Evolutionary conservation across 2,329 filamentous ascomycete genomes (phyloP), one percentile per base, ranked within the genome.

Genomic region (Botrytis squamosa): DNA sequence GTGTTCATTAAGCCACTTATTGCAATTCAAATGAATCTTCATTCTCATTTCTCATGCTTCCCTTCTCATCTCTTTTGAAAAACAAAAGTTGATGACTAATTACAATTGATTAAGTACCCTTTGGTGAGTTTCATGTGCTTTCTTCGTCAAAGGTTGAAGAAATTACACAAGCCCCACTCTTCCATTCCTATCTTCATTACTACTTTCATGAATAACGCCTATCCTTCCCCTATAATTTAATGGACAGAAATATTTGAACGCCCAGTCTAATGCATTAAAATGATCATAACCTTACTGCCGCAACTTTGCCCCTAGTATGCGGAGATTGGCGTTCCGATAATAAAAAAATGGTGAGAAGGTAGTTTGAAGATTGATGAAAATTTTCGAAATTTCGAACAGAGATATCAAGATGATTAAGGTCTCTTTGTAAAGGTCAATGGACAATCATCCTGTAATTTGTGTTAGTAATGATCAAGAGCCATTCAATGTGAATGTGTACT

Each of bases 401-500:
- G 52, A 57, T 29, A 57, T 57, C n/a, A n/a, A 46, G 18, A 38
- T 22, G 2, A 38, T 59, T 22, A 73, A 57, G 60, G 25, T 73
- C 60, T 71, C n/a, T 73, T 71, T 22, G 72, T 73, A 20, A 73
- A 73, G 20, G 63, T 55, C 44, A 73, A 73, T 59, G 72, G 72
- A n/a, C 72, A 73, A 49, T 73, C 72, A 57, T 73, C 72, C 72
- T 73, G n/a, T 70, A 29, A n/a, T 22, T 44, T 6, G 8, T 46
- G 38, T 73, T 66, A 73, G 68, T 71, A n/a, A 59, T 29, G n/a
- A 38, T 20, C 22, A 36, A 59, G 46, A 36, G 18, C 25, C 5
- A 55, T 25, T 16, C 18, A 10, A 60, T 42, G 14, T 16, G 22
- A 36, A 22, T 44, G 10, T 42, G 46, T 25, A 73, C 91, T 83